Evolutionary conservation across 73 alveolate genomes (phyloP), one percentile per base, ranked within the genome.

Genomic region (Paramecium tetraurelia): DNA sequence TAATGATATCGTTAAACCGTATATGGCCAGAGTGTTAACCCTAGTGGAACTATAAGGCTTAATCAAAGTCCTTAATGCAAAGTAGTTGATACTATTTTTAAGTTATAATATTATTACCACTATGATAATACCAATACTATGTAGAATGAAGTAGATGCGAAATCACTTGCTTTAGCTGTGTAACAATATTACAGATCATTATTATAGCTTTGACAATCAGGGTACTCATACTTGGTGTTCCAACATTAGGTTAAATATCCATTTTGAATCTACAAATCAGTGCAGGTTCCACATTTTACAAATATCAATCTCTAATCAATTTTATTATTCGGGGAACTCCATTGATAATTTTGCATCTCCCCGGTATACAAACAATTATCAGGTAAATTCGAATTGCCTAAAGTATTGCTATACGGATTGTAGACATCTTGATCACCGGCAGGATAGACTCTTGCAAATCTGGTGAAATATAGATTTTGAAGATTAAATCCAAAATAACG

Each of bases 111-210:
- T 53, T 16, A 18, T 38, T 80, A 80, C 90, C 90, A 80, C 46
- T 80, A 80, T 44, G 90, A 33, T 31, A 80, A 24, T 41, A 80
- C 90, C 9, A 80, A 46, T 5, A 80, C 46, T 12, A 48, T 48
- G 31, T 44, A 80, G 57, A 80, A 80, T n/a, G 90, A 80, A 4
- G 46, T 44, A 20, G 70, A 80, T 21, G 90, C 90, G 24, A 20
- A 80, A 43, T 41, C 46, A 12, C 48, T 41, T 18, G 90, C 90
- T 35, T 80, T 22, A n/a, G 76, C 90, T 80, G 90, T 80, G 16
- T 80, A 80, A 80, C 90, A 80, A 43, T 18, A 48, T 12, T 48
- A 40, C 8, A 40, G 29, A 48, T 14, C 10, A 36, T 38, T 24
- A 38, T 11, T 75, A n/a, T 41, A 2, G 14, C 48, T 41, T 35